Evolutionary conservation across 2,329 filamentous ascomycete genomes (phyloP), one percentile per base, ranked within the genome.

Genomic region (Ceratocystis cacaofunesta): DNA sequence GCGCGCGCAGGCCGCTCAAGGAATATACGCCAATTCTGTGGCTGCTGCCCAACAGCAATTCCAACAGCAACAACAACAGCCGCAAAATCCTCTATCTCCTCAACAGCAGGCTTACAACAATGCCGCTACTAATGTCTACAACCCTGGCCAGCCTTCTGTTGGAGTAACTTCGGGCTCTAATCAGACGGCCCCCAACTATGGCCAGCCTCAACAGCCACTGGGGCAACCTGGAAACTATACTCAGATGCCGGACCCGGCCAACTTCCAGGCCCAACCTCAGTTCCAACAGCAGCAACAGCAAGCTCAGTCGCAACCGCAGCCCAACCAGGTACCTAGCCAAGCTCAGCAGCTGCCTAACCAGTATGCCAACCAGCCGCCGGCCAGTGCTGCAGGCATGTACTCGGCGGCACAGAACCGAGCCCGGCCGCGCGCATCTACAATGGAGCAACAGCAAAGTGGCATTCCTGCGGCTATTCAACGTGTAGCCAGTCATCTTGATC

Each of bases 401-500:
- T 65, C 66, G 22, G 66, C 66, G 85, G 63, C 84, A 74, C 72
- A 32, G 74, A 90, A 70, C 83, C 90, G 69, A 86, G 86, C 58
- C 57, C 85, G 94, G 64, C 92, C 96, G 76, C 85, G 94, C 68
- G 92, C 94, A 50, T 94, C 92, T 57, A 99, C 94, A 2, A 95
- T 97, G 88, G 94, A 97, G 72, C 90, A 94, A 73, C 90, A 95
- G 71, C 88, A 92, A 72, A 92, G 88, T 69, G 92, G 92, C 1
- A 96, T 99, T 67, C 94, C 94, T 4, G 87, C 89, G 15, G 87
- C 92, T 2, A 90, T 99, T 67, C 94, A 99, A 75, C 83, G 94
- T 70, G 94, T 99, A 25, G 94, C 94, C 52, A 96, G 91, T 73
- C 92, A 97, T 75, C 82, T 99, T 57, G 94, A 99, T 72, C 94